Conservation (phyloP, 139 green algal species). For the Chlamydomonas eustigma region DNA sequence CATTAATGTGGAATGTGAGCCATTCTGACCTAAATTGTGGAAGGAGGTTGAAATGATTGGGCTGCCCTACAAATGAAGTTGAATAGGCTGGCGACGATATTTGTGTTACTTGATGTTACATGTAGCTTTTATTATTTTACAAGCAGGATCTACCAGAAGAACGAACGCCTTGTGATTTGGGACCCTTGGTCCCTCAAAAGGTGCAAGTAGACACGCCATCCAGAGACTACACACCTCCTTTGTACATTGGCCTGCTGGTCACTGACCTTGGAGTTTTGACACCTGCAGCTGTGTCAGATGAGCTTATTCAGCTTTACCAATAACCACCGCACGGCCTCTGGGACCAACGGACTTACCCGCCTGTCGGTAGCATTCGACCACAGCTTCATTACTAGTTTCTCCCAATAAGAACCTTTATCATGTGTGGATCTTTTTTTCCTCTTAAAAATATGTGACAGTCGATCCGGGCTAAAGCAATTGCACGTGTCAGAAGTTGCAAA, state of each 20-base stretch:
- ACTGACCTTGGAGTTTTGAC: slow-evolving; percentile 90
- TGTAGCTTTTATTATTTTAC: neutral
- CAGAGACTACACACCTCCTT: slow-evolving; percentile 90
- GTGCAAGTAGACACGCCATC: slow-evolving; percentile 75
- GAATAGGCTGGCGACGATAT: too few species aligned
- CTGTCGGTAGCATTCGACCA: too few species aligned
- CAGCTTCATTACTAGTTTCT: too few species aligned
- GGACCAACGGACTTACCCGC: too few species aligned
- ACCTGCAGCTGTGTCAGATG: slow-evolving; percentile 89
- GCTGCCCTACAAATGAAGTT: neutral
- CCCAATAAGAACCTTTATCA: too few species aligned
- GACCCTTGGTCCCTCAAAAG: slow-evolving; percentile 61
- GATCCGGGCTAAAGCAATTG: too few species aligned
- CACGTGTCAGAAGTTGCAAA: too few species aligned
- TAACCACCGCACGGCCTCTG: slow-evolving; percentile 27
- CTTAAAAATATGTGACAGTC: too few species aligned
- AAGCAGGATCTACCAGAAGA: slow-evolving; percentile 74
- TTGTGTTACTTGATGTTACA: too few species aligned
- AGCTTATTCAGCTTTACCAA: slow-evolving; percentile 94
- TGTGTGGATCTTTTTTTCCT: too few species aligned
- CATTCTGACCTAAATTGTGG: neutral
- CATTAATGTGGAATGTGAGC: neutral
- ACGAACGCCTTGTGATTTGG: slow-evolving; percentile 74
- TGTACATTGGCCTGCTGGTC: slow-evolving; percentile 85
- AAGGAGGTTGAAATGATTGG: neutral